Evolutionary conservation across 805 yeast genomes (phyloP), one percentile per base, ranked within the genome.

Genomic region (Saccharomycopsis javanensis): DNA sequence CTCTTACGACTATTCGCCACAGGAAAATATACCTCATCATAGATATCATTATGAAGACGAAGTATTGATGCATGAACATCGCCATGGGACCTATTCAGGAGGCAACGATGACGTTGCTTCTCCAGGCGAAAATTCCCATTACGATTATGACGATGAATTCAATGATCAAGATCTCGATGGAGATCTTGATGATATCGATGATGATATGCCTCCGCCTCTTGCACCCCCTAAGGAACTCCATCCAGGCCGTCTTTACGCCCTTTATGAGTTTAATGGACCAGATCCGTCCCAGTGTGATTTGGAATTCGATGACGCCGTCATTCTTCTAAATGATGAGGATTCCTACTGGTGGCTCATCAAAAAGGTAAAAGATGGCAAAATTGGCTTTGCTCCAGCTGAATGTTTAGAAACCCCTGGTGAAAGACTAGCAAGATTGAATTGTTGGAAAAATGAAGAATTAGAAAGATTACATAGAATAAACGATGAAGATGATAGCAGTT

Each of bases 331-430:
- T 66, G 99, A 94, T 66, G 83, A 86, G 53, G 97, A 94, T 70
- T 79, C 88, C 60, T 94, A 94, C 71, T 94, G 99, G 99, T 94
- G 99, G 98, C 74, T 92, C 10, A 92, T 94, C 63, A 69, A 79
- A 64, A 68, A 76, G 60, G 74, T 75, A 46, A 69, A 67, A 50
- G 86, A 83, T 67, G 83, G 83, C 2, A 78, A 82, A 63, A 82
- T 92, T 55, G 99, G 99, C 1, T 94, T 91, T 73, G 95, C 95
- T 1, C 99, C 99, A 1, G 98, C 97, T 0, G 99, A 94, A 68
- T 82, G 94, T 58, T 72, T 94, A 37, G 99, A 94, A 69, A 88
- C 96, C 0, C 90, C 88, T 60, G 86, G 83, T 51, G 99, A 94
- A 70, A 75, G 98, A 58, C 71, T 94, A 55, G 99, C 99, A 0